Conservation (phyloP, 768 basidiomycete species). For the Lepiota brunneoincarnata region DNA sequence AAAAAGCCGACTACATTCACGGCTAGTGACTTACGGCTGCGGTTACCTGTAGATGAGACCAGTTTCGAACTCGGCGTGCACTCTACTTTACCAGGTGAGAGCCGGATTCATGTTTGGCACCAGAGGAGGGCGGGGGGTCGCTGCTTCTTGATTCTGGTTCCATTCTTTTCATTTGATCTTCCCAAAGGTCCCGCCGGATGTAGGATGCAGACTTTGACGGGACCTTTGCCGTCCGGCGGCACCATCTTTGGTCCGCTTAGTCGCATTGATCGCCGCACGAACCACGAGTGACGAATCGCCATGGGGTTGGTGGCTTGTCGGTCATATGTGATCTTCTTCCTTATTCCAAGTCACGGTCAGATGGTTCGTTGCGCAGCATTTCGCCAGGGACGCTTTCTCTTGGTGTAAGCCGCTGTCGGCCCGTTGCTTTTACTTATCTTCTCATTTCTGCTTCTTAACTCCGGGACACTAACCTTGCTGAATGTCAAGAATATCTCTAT, state of each 20-base stretch:
- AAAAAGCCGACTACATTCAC: conserved; percentile 40
- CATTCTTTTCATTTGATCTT: background rate
- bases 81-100: conserved; percentile 50
- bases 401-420: conserved; percentile 9
- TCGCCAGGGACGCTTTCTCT: background rate
- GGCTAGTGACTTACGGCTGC: conserved; percentile 51
- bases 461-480: conserved; percentile 11
- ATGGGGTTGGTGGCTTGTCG: conserved; percentile 1
- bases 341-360: conserved; percentile 1
- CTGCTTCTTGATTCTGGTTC: background rate
- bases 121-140: background rate
- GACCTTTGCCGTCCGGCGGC: conserved; percentile 12
- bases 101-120: conserved; percentile 12
- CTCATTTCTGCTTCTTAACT: conserved; percentile 17
- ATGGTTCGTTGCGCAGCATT: background rate
- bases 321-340: conserved; percentile 2
- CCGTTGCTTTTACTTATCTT: conserved; percentile 18
- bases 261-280: conserved; percentile 8
- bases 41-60: conserved; percentile 79
- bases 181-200: conserved; percentile 7
- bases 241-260: conserved; percentile 5
- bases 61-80: conserved; percentile 73
- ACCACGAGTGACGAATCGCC: background rate
- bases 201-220: background rate
- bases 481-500: conserved; percentile 61